A percentile compares a stretch with the other conserved stretches of the same genome.
Evolutionary conservation across 2,329 filamentous ascomycete genomes (phyloP).

Genomic region (Arachnopeziza araneosa): DNA sequence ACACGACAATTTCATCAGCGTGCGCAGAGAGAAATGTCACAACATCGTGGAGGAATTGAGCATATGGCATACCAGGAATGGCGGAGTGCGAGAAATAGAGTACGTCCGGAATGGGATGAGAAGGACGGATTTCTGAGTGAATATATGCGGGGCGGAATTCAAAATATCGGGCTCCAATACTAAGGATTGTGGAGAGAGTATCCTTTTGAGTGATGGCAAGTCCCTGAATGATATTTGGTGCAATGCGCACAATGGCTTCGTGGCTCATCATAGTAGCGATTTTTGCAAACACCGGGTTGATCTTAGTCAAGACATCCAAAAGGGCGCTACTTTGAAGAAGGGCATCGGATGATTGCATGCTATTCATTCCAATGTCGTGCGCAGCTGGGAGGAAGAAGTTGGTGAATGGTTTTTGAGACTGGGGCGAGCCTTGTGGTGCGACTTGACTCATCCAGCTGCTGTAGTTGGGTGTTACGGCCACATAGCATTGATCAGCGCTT

Average conservation of each 20-base stretch:
- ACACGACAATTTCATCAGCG: constrained; percentile 41
- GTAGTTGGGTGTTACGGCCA: constrained; percentile 40
- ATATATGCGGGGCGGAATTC: constrained; percentile 46
- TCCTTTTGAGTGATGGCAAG: constrained; percentile 49
- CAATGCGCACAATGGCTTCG: constrained; percentile 25
- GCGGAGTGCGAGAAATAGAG: constrained; percentile 46
- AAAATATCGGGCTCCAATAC: constrained; percentile 45
- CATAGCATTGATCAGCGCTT: constrained; percentile 39
- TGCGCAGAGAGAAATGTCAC: constrained; percentile 38
- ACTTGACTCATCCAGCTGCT: constrained; percentile 39
- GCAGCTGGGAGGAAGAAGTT: constrained; percentile 40
- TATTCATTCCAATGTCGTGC: constrained; percentile 49
- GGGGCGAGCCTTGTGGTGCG: constrained; percentile 35
- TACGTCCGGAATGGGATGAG: constrained; percentile 37
- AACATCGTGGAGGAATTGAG: constrained; percentile 36
- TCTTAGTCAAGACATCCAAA: constrained; percentile 26
- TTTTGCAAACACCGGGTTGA: constrained; percentile 22
- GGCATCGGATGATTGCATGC: constrained; percentile 37
- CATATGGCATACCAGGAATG: constrained; percentile 45
- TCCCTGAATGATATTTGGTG: constrained; percentile 39
- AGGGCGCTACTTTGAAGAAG: constrained; percentile 32
- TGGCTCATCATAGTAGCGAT: constrained; percentile 22
- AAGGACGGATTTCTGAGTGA: constrained; percentile 35
- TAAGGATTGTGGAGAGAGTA: constrained; percentile 37
- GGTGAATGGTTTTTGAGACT: constrained; percentile 37